Percentiles rank a stretch among this genome's conserved stretches.
These are phyloP conservation scores for Talaromyces sp. DNA, from an alignment of 2,329 filamentous ascomycete genomes.

Conservation along the genomic window DNA sequence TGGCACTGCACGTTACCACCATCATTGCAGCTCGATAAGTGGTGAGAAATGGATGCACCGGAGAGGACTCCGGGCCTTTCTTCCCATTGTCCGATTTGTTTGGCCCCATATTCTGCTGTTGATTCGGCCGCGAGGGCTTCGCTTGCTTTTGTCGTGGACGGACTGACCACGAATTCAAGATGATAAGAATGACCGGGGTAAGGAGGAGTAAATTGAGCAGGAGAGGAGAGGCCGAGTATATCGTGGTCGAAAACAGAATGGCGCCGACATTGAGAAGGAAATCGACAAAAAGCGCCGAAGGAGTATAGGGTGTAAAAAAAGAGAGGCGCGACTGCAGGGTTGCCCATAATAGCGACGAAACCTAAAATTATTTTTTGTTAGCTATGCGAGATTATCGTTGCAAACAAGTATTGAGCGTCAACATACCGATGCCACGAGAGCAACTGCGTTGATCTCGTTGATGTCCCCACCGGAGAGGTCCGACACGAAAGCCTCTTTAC, in stretches of 20 bases:
- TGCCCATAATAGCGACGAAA: conserved; percentile 82
- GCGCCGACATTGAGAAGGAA: conserved; percentile 82
- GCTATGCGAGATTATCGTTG: background rate
- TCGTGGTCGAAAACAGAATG: conserved; percentile 78
- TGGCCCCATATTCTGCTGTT: conserved; percentile 19
- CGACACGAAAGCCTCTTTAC: conserved; percentile 95
- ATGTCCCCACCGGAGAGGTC: conserved; percentile 80
- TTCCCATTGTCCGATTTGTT: conserved; percentile 11
- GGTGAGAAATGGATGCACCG: conserved; percentile 87
- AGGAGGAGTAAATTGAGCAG: conserved; percentile 72
- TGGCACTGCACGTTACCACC: conserved; percentile 81
- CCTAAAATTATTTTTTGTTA: conserved; percentile 47
- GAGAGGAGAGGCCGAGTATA: conserved; percentile 73
- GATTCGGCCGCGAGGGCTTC: conserved; percentile 29
- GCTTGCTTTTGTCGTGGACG: conserved; percentile 31
- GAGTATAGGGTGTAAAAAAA: conserved; percentile 75
- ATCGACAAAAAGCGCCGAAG: conserved; percentile 68
- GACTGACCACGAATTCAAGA: conserved; percentile 38
- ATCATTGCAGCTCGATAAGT: conserved; percentile 90
- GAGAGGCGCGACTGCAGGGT: conserved; percentile 77
- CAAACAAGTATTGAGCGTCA: background rate
- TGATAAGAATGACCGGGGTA: conserved; percentile 65
- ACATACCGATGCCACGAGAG: conserved; percentile 73
- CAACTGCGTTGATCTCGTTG: conserved; percentile 81
- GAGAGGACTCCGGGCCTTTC: conserved; percentile 52